Evolutionary conservation across 805 yeast species (phyloP).

Genomic region (Kluyveromyces dobzhanskii): DNA sequence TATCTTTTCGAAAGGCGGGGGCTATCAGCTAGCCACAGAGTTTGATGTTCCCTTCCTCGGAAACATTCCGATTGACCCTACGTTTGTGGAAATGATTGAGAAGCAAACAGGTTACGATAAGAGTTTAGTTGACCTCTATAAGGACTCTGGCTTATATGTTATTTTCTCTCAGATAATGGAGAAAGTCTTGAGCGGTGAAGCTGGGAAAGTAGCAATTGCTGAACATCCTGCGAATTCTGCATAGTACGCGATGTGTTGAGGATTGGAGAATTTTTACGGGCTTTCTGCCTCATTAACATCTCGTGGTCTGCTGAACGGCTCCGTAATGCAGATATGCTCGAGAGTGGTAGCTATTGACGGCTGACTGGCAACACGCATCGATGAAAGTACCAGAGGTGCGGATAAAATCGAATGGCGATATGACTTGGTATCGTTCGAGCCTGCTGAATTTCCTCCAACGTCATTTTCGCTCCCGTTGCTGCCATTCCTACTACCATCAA

Average conservation of each 20-base stretch:
- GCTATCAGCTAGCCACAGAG: constrained; percentile 56
- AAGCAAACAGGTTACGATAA: constrained; percentile 28
- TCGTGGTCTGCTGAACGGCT: constrained; percentile 3
- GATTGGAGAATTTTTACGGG: no score
- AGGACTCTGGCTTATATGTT: constrained; percentile 25
- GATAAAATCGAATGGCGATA: background rate
- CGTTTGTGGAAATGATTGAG: constrained; percentile 83
- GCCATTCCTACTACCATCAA: no score
- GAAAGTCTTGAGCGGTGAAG: constrained; percentile 22
- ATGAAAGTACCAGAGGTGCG: constrained; percentile 3
- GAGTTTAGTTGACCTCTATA: constrained; percentile 32
- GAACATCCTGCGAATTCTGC: no score
- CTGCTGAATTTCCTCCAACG: no score
- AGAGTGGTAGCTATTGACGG: constrained; percentile 14
- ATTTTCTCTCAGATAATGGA: constrained; percentile 41
- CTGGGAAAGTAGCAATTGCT: no score
- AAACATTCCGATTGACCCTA: constrained; percentile 87
- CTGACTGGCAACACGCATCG: constrained; percentile 6
- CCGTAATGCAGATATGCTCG: constrained; percentile 12
- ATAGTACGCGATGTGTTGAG: no score
- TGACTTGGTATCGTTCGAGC: background rate
- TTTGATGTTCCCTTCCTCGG: constrained; percentile 67
- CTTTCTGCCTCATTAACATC: background rate
- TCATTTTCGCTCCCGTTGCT: no score
- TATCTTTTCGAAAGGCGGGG: constrained; percentile 92